Evolutionary conservation across 2,329 filamentous ascomycete species (phyloP), one percentile per base, ranked within the genome.

Genomic region (Cercospora sp.): DNA sequence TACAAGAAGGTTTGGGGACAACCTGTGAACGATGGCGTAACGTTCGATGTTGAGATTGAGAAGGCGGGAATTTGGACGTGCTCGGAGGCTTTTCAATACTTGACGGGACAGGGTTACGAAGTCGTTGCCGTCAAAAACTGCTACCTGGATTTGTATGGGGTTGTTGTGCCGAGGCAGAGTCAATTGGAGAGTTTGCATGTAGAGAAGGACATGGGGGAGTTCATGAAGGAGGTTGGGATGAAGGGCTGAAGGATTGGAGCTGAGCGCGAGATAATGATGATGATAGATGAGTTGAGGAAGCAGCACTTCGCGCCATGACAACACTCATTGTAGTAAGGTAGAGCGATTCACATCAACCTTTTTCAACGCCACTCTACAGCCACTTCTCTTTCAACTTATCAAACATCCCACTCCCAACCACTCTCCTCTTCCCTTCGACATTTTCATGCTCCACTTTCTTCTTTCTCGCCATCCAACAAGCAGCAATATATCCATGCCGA

Each of bases 401-500:
- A 16, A 63, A 55, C 60, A 58, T 7, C 0, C 51, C 36, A 7
- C 31, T 42, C 12, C 18, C 65, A 48, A 57, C 48, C 2, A 20
- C 16, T 5, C 28, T 23, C 33, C 10, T 45, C 59, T 26, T 42
- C 31, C 30, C 65, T 8, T 10, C 31, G 13, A 30, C 45, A 8
- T 13, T 2, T 33, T 55, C 31, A n/a, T 20, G 2, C 53, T 18
- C 10, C 28, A 6, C 5, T 4, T 13, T 13, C 30, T 36, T 60
- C 53, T 60, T 67, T 20, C 28, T 67, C 53, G 65, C 65, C n/a
- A 63, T 30, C 65, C 65, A 63, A 30, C 48, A 63, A n/a, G 36
- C 30, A 33, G 53, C 60, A 33, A 63, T 39, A 67, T 67, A 67
- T 1, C 60, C 65, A 67, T 67, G 65, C 31, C 39, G 26, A 64